These are phyloP conservation scores for Leccinum boreale DNA, from an alignment of 768 basidiomycete species.

Conservation along the genomic window DNA sequence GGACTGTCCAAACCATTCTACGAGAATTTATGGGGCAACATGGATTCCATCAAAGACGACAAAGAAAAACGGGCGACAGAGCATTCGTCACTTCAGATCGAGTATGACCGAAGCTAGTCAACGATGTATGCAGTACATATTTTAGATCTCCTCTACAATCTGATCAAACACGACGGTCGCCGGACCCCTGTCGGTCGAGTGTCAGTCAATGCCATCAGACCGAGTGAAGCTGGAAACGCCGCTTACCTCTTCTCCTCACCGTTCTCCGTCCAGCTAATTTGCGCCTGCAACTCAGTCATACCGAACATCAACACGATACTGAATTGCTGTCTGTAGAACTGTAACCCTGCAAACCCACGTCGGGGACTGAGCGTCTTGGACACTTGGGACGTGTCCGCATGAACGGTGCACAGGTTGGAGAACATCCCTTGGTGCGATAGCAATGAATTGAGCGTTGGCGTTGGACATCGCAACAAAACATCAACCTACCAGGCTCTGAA, in stretches of 20 bases:
- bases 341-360: constrained; percentile 26
- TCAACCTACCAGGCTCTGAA: constrained; percentile 24
- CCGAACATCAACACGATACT: constrained; percentile 44
- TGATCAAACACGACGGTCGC: constrained; percentile 33
- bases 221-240: neutral
- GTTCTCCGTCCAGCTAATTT: constrained; percentile 43
- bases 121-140: neutral
- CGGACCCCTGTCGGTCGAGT: constrained; percentile 22
- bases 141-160: constrained; percentile 26
- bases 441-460: neutral
- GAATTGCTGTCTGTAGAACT: constrained; percentile 33
- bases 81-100: neutral
- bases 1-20: neutral
- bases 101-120: neutral
- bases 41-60: neutral
- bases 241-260: constrained; percentile 24
- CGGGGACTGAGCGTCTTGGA: constrained; percentile 30
- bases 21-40: neutral
- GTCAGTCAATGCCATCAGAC: neutral
- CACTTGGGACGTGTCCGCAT: constrained; percentile 27
- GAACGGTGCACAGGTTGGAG: constrained; percentile 21
- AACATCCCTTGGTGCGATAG: constrained; percentile 23
- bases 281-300: constrained; percentile 44
- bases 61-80: too few relatives aligned
- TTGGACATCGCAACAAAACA: neutral